These are phyloP conservation scores for Corniculantispora saksenae DNA, from an alignment of 2,329 filamentous ascomycete genomes.

Conservation along the genomic window DNA sequence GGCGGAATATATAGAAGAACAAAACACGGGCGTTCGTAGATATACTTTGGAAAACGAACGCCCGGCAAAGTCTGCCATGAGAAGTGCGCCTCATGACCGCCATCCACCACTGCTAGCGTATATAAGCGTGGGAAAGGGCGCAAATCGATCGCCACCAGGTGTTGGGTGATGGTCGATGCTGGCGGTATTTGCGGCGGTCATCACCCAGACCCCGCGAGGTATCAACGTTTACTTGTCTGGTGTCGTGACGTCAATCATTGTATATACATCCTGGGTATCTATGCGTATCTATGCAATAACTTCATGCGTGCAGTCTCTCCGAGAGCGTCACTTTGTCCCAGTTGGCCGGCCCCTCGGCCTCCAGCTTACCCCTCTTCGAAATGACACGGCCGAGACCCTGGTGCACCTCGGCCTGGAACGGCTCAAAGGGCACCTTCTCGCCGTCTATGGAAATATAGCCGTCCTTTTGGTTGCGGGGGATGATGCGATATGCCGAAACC, in stretches of 20 bases:
- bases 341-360: slow-evolving; percentile 56
- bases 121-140: too few species aligned
- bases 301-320: slow-evolving; percentile 32
- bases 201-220: not conserved
- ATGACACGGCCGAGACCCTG: slow-evolving; percentile 80
- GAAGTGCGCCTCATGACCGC: too few species aligned
- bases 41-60: too few species aligned
- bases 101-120: too few species aligned
- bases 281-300: not conserved
- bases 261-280: slow-evolving; percentile 12
- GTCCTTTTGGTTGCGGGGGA: slow-evolving; percentile 67
- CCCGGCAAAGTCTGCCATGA: too few species aligned
- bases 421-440: slow-evolving; percentile 81
- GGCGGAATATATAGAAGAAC: too few species aligned
- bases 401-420: slow-evolving; percentile 90
- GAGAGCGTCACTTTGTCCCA: slow-evolving; percentile 47
- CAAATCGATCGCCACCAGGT: too few species aligned
- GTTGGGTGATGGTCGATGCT: too few species aligned
- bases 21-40: too few species aligned
- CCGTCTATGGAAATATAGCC: slow-evolving; percentile 96
- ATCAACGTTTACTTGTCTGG: too few species aligned
- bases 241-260: not conserved
- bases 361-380: slow-evolving; percentile 73
- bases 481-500: slow-evolving; percentile 81
- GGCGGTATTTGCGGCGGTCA: not conserved